These are phyloP conservation scores for Prunus campanulata DNA, from an alignment of 306 rosid genomes.

Conservation along the genomic window DNA sequence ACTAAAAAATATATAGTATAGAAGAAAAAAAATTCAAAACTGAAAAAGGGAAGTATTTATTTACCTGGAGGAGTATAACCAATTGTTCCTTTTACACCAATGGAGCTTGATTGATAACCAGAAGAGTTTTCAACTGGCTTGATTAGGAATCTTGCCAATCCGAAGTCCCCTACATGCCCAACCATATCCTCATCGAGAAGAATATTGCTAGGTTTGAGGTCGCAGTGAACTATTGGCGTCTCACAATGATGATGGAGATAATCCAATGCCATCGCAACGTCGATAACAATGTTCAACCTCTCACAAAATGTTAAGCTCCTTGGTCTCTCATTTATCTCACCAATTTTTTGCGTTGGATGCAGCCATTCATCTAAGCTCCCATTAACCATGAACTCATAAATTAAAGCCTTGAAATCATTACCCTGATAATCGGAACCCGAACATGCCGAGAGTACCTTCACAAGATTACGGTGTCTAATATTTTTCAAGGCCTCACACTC, in stretches of 20 bases:
- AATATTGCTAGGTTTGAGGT: slow-evolving; percentile 35
- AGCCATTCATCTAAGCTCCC: slow-evolving; percentile 33
- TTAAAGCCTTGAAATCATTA: slow-evolving; percentile 36
- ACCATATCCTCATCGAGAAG: slow-evolving; percentile 33
- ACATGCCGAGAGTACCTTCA: slow-evolving; percentile 35
- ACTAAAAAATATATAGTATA: not conserved
- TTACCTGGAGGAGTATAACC: too few relatives aligned
- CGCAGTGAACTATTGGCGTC: slow-evolving; percentile 34
- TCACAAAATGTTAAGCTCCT: too few relatives aligned
- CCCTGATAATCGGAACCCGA: slow-evolving; percentile 15
- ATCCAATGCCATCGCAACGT: too few relatives aligned
- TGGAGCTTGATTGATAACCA: too few relatives aligned
- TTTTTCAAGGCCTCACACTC: slow-evolving; percentile 33
- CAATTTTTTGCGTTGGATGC: slow-evolving; percentile 6
- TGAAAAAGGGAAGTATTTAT: too few relatives aligned
- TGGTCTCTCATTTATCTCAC: not conserved
- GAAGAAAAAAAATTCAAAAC: too few relatives aligned
- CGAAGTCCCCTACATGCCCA: slow-evolving; percentile 10
- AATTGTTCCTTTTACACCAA: too few relatives aligned
- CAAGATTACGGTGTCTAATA: slow-evolving; percentile 42
- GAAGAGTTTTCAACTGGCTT: too few relatives aligned
- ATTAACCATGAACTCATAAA: slow-evolving; percentile 39
- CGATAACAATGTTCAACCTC: too few relatives aligned
- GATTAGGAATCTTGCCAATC: too few relatives aligned
- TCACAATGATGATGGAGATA: slow-evolving; percentile 31